A percentile compares a stretch with the other conserved stretches of the same genome.
These are phyloP conservation scores for Diaporthe ampelina DNA, from an alignment of 2,329 filamentous ascomycete genomes.

Conservation along the genomic window DNA sequence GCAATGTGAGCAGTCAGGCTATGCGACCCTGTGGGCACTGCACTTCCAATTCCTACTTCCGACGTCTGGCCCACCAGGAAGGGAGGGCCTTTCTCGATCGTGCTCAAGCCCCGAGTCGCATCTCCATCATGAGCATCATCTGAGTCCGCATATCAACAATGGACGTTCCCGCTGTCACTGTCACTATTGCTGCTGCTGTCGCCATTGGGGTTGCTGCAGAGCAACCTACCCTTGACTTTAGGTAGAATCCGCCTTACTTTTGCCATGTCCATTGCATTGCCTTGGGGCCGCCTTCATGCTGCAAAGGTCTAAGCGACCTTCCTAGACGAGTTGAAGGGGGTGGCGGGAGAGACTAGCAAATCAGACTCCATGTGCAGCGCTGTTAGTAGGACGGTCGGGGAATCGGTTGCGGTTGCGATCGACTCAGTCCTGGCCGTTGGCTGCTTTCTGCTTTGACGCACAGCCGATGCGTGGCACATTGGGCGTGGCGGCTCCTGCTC, in stretches of 20 bases:
- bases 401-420: slow-evolving; percentile 6
- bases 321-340: slow-evolving; percentile 5
- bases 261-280: background rate
- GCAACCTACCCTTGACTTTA: background rate
- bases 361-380: slow-evolving; percentile 8
- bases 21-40: background rate
- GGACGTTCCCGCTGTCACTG: background rate
- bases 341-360: background rate
- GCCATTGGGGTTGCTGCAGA: background rate
- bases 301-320: slow-evolving; percentile 24
- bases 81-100: background rate
- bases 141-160: background rate
- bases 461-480: background rate
- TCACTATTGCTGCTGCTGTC: background rate
- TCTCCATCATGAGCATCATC: background rate
- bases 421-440: background rate
- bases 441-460: slow-evolving; percentile 3
- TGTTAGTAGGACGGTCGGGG: slow-evolving; percentile 10
- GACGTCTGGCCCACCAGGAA: background rate
- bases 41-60: background rate
- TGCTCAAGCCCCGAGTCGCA: background rate
- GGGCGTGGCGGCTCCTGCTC: background rate
- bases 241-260: background rate
- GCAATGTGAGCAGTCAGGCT: background rate
- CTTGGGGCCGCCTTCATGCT: background rate